Evolutionary conservation across 257 asterid species (phyloP).

Genomic region (Penstemon newberryi): DNA sequence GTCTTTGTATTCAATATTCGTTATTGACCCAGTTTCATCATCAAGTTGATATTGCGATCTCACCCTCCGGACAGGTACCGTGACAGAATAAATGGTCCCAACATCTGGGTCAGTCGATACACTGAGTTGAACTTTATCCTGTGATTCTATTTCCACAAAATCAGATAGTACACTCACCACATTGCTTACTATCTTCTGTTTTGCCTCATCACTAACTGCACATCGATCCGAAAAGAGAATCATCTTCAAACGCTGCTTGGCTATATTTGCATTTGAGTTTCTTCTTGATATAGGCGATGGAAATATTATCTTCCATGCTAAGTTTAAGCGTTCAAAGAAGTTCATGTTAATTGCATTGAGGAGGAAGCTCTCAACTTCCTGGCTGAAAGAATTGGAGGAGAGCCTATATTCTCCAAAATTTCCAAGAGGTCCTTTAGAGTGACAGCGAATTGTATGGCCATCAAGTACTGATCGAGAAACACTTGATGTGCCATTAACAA

Average conservation of each 20-base stretch:
- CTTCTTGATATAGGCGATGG: constrained; percentile 65
- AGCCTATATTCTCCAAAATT: constrained; percentile 53
- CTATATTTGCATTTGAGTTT: constrained; percentile 81
- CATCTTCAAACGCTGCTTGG: constrained; percentile 91
- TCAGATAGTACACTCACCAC: constrained; percentile 77
- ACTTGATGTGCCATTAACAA: constrained; percentile 48
- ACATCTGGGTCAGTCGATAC: constrained; percentile 87
- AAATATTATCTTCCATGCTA: constrained; percentile 96
- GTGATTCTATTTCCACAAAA: constrained; percentile 91
- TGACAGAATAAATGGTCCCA: constrained; percentile 83
- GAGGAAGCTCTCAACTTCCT: constrained; percentile 74
- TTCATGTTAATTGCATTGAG: constrained; percentile 68
- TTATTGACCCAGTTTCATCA: constrained; percentile 71
- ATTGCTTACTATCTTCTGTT: constrained; percentile 81
- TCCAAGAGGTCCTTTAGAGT: constrained; percentile 58
- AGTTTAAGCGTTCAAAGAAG: constrained; percentile 75
- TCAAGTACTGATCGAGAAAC: constrained; percentile 41
- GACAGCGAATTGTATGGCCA: constrained; percentile 48
- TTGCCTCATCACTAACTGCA: constrained; percentile 95
- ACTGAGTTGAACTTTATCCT: constrained; percentile 84
- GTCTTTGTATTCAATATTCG: constrained; percentile 78
- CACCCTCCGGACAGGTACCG: constrained; percentile 78
- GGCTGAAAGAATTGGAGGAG: constrained; percentile 53
- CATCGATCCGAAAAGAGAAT: constrained; percentile 92
- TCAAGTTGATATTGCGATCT: constrained; percentile 68